These are phyloP conservation scores for Tetraselmis striata DNA, from an alignment of 139 green algal genomes.

Conservation along the genomic window DNA sequence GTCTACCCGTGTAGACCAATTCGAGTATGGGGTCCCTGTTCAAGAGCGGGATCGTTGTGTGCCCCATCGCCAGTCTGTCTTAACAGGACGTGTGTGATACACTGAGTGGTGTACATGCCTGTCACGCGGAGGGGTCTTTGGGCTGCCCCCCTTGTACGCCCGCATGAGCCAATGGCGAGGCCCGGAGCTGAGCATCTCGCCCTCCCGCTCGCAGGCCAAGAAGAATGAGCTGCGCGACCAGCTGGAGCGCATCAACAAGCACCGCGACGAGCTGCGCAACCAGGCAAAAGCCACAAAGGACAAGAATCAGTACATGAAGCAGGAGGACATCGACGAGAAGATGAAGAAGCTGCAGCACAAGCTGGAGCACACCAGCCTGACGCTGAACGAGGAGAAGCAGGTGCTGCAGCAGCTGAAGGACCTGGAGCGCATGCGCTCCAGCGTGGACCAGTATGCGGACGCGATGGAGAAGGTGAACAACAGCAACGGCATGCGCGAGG, in stretches of 20 bases:
- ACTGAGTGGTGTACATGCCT: no score
- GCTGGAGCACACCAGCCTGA: conserved; percentile 42
- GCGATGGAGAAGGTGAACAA: conserved; percentile 33
- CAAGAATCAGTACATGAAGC: conserved; percentile 27
- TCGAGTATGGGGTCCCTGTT: no score
- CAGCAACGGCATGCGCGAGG: conserved; percentile 23
- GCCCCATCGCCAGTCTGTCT: no score
- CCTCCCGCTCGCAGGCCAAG: conserved; percentile 24
- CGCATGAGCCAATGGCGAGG: no score
- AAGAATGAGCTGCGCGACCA: conserved; percentile 39
- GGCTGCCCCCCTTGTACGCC: no score
- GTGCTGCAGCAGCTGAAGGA: conserved; percentile 43
- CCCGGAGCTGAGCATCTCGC: no score
- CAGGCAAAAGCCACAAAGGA: conserved; percentile 34
- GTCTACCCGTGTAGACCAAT: no score
- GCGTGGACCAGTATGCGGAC: conserved; percentile 43
- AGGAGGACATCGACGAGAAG: conserved; percentile 52
- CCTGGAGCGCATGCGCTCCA: conserved; percentile 37
- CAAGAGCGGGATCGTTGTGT: no score
- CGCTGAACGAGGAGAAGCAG: conserved; percentile 53
- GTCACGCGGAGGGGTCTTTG: no score
- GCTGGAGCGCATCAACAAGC: conserved; percentile 30
- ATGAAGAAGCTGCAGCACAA: conserved; percentile 40
- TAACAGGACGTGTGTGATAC: no score
- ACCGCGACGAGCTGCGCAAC: conserved; percentile 26